These are phyloP conservation scores for Myrmaecium sp. DNA, from an alignment of 2,329 filamentous ascomycete genomes.

Conservation along the genomic window DNA sequence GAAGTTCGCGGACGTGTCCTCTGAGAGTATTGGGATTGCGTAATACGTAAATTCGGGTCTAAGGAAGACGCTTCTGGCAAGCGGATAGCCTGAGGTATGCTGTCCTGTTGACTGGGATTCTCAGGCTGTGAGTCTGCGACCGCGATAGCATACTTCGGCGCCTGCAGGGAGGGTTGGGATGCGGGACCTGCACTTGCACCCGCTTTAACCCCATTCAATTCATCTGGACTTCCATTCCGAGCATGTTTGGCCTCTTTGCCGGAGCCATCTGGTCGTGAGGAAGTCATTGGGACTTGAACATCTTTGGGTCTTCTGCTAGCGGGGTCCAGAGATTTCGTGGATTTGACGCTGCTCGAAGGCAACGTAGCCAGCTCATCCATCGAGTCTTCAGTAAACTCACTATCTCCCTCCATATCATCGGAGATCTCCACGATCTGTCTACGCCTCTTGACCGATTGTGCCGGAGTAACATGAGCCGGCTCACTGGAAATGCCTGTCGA, in stretches of 20 bases:
- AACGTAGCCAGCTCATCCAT: conserved; percentile 15
- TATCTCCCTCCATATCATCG: conserved; percentile 9
- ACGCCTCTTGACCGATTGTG: conserved; percentile 3
- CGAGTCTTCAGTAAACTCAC: too few relatives aligned
- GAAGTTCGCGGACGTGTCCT: conserved; percentile 12
- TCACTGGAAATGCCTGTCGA: conserved; percentile 7
- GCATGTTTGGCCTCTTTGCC: conserved; percentile 4
- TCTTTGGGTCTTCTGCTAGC: conserved; percentile 4
- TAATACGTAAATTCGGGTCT: conserved; percentile 16
- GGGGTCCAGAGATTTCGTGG: conserved; percentile 1
- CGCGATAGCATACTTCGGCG: conserved; percentile 11
- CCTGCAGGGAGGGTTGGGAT: background rate
- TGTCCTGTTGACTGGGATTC: conserved; percentile 10
- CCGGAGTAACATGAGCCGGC: conserved; percentile 13
- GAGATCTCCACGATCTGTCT: conserved; percentile 8
- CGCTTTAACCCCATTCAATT: background rate
- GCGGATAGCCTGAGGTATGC: conserved; percentile 12
- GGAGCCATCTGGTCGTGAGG: conserved; percentile 16
- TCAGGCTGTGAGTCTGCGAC: conserved; percentile 30
- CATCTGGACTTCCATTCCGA: background rate
- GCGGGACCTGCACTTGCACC: background rate
- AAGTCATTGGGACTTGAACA: conserved; percentile 21
- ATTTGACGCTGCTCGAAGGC: conserved; percentile 1
- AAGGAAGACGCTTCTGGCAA: conserved; percentile 20
- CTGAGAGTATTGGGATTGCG: conserved; percentile 14